Conservation (phyloP, 2,329 filamentous ascomycete species). For the Pseudogymnoascus sp. region DNA sequence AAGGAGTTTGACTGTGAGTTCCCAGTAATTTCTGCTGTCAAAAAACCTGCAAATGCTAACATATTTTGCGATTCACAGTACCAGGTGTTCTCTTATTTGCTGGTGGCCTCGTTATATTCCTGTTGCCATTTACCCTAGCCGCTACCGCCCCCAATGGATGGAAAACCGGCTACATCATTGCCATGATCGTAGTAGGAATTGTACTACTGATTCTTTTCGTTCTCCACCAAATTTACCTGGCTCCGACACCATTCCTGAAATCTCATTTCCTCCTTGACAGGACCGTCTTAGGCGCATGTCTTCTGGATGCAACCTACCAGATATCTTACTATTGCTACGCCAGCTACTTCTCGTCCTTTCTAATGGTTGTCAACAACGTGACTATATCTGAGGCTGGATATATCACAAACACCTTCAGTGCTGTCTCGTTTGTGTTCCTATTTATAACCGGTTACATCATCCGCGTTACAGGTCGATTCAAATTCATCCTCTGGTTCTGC, state of each 20-base stretch:
- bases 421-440: conserved; percentile 40
- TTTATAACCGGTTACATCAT: conserved; percentile 41
- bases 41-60: neutral
- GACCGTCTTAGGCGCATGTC: conserved; percentile 23
- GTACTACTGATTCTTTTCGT: conserved; percentile 27
- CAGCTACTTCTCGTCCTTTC: conserved; percentile 15
- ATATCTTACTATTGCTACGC: conserved; percentile 7
- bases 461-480: conserved; percentile 43
- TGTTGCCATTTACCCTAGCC: conserved; percentile 50
- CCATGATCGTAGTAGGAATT: conserved; percentile 44
- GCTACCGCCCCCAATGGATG: conserved; percentile 37
- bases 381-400: conserved; percentile 23
- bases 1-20: conserved; percentile 30
- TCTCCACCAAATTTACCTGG: conserved; percentile 40
- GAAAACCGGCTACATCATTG: conserved; percentile 37
- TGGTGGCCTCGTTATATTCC: conserved; percentile 42
- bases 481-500: conserved; percentile 41
- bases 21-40: neutral
- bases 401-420: conserved; percentile 31
- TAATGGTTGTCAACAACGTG: conserved; percentile 24
- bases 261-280: conserved; percentile 31
- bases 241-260: conserved; percentile 36
- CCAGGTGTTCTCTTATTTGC: conserved; percentile 42
- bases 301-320: conserved; percentile 18
- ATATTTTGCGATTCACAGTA: conserved; percentile 19